phyloP scores from a whole-genome alignment of 805 yeast species.

The Jamesozyma spencerorum region DNA sequence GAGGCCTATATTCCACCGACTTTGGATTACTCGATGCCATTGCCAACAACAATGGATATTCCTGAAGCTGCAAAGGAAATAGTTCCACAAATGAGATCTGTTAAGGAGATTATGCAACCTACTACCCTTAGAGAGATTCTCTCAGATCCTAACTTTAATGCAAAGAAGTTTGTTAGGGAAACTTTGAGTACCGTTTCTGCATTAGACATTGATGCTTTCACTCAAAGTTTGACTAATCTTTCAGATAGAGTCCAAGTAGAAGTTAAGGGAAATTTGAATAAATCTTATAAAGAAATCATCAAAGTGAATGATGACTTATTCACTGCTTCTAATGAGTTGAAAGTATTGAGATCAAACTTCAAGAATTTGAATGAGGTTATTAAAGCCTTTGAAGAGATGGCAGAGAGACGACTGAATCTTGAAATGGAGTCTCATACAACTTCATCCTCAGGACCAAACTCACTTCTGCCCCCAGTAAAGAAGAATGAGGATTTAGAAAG shows the following conservation, averaged over 20 bases:
- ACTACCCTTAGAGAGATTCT: slow-evolving; percentile 14
- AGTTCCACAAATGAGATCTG: neutral
- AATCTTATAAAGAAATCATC: slow-evolving; percentile 53
- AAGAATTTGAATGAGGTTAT: slow-evolving; percentile 52
- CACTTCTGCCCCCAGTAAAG: slow-evolving; percentile 18
- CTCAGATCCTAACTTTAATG: slow-evolving; percentile 37
- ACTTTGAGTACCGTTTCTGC: slow-evolving; percentile 60
- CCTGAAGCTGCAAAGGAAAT: neutral
- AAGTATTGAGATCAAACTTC: slow-evolving; percentile 50
- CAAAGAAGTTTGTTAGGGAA: slow-evolving; percentile 38
- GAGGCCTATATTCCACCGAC: slow-evolving; percentile 24
- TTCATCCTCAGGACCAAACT: too few species aligned
- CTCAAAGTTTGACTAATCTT: slow-evolving; percentile 42
- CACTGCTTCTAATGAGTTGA: slow-evolving; percentile 55
- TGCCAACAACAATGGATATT: slow-evolving; percentile 10
- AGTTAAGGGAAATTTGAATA: slow-evolving; percentile 48
- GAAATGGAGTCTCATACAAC: too few species aligned
- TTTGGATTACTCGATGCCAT: slow-evolving; percentile 23
- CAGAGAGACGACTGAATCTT: slow-evolving; percentile 44
- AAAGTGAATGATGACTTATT: slow-evolving; percentile 52
- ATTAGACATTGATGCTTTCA: slow-evolving; percentile 60
- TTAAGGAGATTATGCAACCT: slow-evolving; percentile 4
- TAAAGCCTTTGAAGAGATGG: slow-evolving; percentile 50
- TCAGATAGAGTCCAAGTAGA: slow-evolving; percentile 44
- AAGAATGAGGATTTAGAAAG: slow-evolving; percentile 15